phyloP scores from a whole-genome alignment of 2,329 filamentous ascomycete genomes.

The Sclerotinia spermophila region DNA sequence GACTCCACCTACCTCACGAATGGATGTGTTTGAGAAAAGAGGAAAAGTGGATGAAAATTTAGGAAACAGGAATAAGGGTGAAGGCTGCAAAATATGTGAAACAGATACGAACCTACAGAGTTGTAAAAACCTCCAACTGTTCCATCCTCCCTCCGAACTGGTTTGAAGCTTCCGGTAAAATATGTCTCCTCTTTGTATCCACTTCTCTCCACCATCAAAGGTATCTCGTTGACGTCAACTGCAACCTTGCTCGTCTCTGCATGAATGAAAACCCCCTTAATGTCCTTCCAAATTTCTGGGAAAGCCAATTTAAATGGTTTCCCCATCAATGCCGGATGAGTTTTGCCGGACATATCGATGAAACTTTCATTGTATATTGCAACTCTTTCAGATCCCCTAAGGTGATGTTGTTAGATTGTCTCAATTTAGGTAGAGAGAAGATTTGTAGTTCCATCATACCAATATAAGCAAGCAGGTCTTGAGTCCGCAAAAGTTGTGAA shows the following conservation, averaged over 20 bases:
- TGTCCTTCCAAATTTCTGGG: conserved; percentile 26
- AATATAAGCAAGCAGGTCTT: conserved; percentile 27
- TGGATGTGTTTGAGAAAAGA: neutral
- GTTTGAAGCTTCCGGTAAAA: conserved; percentile 34
- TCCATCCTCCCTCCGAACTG: conserved; percentile 28
- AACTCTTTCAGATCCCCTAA: conserved; percentile 29
- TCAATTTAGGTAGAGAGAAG: neutral
- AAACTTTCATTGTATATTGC: conserved; percentile 34
- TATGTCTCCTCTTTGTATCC: conserved; percentile 31
- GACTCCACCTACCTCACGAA: neutral
- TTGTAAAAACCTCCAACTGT: conserved; percentile 31
- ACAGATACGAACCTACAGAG: conserved; percentile 14
- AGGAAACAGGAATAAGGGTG: neutral
- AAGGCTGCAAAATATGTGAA: neutral
- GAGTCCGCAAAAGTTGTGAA: conserved; percentile 31
- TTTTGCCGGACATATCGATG: conserved; percentile 27
- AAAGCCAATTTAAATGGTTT: conserved; percentile 24
- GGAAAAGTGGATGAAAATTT: neutral
- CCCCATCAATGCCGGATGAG: conserved; percentile 31
- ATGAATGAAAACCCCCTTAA: conserved; percentile 23
- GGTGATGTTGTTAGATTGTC: neutral
- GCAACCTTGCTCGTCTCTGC: conserved; percentile 28
- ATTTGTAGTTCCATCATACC: conserved; percentile 20
- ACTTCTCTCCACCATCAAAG: conserved; percentile 29
- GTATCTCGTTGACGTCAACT: conserved; percentile 27